phyloP scores from a whole-genome alignment of 192 early-diverging fungal species.

The Backusella morwellensis region DNA sequence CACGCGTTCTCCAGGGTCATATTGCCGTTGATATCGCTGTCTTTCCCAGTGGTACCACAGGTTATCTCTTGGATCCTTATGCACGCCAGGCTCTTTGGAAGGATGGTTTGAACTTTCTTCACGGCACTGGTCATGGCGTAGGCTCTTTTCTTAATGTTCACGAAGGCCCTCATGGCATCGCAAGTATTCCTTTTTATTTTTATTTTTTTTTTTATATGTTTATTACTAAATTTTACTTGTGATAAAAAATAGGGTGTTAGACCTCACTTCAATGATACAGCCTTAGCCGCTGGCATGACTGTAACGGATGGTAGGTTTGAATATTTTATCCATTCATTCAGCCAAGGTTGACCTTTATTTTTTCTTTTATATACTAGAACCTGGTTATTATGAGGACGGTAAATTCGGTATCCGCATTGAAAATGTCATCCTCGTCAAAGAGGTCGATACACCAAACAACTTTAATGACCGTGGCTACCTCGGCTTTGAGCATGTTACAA shows the following conservation, averaged over 20 bases:
- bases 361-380: conserved; percentile 41
- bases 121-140: conserved; percentile 98
- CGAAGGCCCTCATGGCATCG: conserved; percentile 95
- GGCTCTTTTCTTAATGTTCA: conserved; percentile 95
- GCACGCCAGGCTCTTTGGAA: conserved; percentile 88
- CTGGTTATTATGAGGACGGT: conserved; percentile 97
- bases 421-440: conserved; percentile 83
- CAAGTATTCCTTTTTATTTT: conserved; percentile 25
- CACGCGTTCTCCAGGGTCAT: conserved; percentile 97
- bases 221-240: no score
- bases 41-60: conserved; percentile 82
- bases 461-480: conserved; percentile 83
- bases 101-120: conserved; percentile 92
- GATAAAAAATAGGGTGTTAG: conserved; percentile 37
- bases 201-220: no score
- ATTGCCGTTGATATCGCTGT: conserved; percentile 87
- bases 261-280: conserved; percentile 67
- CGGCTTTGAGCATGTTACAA: conserved; percentile 90
- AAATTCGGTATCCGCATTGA: conserved; percentile 98
- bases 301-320: conserved; percentile 71
- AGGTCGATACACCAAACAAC: conserved; percentile 71
- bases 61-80: conserved; percentile 85
- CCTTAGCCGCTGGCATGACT: conserved; percentile 88
- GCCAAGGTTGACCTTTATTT: no score
- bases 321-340: no score